Evolutionary conservation across 1,284 basidiomycete genomes (phyloP).

Genomic region (Cutaneotrichosporon cutaneum): DNA sequence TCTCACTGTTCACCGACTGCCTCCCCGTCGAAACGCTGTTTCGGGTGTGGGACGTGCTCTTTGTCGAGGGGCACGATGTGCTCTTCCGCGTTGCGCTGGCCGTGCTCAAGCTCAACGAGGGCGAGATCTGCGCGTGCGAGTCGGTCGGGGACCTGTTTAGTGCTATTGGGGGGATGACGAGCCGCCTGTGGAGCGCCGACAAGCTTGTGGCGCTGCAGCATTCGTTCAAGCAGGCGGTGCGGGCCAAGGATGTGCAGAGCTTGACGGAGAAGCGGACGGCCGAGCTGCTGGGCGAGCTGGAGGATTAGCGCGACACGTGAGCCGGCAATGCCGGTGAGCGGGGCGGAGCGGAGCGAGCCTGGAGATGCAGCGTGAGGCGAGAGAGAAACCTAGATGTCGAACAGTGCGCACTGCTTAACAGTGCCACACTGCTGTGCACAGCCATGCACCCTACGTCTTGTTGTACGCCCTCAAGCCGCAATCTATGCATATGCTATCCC

Average conservation of each 20-base stretch:
- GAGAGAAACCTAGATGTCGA: background rate
- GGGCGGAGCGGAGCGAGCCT: too few relatives aligned
- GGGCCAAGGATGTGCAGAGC: conserved; percentile 66
- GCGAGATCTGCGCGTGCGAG: conserved; percentile 74
- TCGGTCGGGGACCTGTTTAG: conserved; percentile 84
- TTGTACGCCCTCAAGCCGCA: background rate
- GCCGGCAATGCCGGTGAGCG: too few relatives aligned
- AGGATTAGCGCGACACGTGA: conserved; percentile 11
- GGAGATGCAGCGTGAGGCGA: too few relatives aligned
- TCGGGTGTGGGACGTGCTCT: conserved; percentile 91
- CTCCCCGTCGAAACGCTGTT: conserved; percentile 92
- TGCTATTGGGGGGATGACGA: conserved; percentile 78
- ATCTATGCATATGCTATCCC: background rate
- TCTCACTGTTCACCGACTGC: conserved; percentile 94
- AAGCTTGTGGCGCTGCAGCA: conserved; percentile 67
- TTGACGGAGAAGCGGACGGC: conserved; percentile 61
- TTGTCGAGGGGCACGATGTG: conserved; percentile 88
- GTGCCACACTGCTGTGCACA: background rate
- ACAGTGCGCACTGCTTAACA: too few relatives aligned
- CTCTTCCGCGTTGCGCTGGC: conserved; percentile 87
- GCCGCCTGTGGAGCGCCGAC: conserved; percentile 87
- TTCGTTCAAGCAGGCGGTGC: conserved; percentile 39
- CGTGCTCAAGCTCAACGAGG: conserved; percentile 78
- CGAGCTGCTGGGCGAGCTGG: conserved; percentile 34
- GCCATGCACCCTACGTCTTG: background rate